These are phyloP conservation scores for Lichtheimia corymbifera DNA, from an alignment of 371 early-diverging fungal species.

Conservation along the genomic window DNA sequence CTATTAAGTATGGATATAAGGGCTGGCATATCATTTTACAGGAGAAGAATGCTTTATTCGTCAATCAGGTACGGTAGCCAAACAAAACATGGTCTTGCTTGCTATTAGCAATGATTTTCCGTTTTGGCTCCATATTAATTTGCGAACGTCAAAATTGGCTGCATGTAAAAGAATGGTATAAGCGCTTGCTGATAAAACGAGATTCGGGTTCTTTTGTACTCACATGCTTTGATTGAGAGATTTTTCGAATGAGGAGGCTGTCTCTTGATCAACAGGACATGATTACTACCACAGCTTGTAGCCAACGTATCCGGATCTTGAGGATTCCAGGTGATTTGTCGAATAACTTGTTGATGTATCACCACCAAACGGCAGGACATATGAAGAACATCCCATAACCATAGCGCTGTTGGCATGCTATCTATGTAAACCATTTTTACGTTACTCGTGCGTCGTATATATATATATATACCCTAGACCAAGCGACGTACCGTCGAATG, in stretches of 20 bases:
- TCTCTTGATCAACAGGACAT: slow-evolving; percentile 42
- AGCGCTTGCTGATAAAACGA: background rate
- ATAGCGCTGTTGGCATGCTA: slow-evolving; percentile 62
- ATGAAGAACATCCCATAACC: slow-evolving; percentile 61
- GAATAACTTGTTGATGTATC: slow-evolving; percentile 48
- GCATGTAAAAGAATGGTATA: slow-evolving; percentile 4
- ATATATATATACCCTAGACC: too few species aligned
- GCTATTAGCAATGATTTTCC: slow-evolving; percentile 39
- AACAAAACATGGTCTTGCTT: slow-evolving; percentile 39
- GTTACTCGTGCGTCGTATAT: slow-evolving; percentile 16
- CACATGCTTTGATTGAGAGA: slow-evolving; percentile 25
- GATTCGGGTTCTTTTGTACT: slow-evolving; percentile 16
- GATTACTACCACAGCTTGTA: slow-evolving; percentile 50
- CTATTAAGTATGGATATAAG: too few species aligned
- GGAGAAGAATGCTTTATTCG: background rate
- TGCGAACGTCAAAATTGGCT: slow-evolving; percentile 41
- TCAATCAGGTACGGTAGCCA: slow-evolving; percentile 16
- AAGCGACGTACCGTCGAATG: slow-evolving; percentile 40
- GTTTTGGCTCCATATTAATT: slow-evolving; percentile 35
- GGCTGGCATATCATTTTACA: too few species aligned
- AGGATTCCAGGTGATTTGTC: slow-evolving; percentile 62
- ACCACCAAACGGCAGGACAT: slow-evolving; percentile 48
- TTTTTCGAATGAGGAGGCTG: slow-evolving; percentile 9
- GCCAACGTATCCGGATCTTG: slow-evolving; percentile 40
- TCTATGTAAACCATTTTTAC: slow-evolving; percentile 36